Evolutionary conservation across 192 early-diverging fungal species (phyloP).

Genomic region (Coemansia sp.): DNA sequence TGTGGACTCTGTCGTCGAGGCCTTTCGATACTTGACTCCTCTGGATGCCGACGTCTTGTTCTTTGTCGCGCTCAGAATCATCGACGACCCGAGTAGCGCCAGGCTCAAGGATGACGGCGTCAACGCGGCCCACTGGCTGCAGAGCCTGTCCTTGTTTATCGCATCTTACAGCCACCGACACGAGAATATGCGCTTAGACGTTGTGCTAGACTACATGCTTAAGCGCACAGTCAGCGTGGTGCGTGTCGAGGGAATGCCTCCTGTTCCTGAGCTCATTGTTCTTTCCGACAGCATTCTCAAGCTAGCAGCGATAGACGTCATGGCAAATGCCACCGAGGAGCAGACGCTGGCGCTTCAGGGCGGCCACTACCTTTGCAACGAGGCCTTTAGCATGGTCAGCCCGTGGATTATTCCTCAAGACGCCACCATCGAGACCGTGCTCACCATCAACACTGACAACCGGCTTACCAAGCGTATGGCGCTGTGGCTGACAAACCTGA

Average conservation of each 20-base stretch:
- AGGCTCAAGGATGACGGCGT: slow-evolving; percentile 49
- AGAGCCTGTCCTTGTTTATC: slow-evolving; percentile 47
- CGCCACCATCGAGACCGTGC: slow-evolving; percentile 24
- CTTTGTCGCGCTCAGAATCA: slow-evolving; percentile 32
- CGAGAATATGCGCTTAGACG: slow-evolving; percentile 32
- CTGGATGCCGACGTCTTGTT: slow-evolving; percentile 49
- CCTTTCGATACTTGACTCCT: slow-evolving; percentile 50
- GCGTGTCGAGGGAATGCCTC: slow-evolving; percentile 21
- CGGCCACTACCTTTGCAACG: slow-evolving; percentile 38
- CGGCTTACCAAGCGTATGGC: slow-evolving; percentile 40
- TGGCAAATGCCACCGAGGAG: slow-evolving; percentile 49
- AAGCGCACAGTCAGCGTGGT: slow-evolving; percentile 32
- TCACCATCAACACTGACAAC: slow-evolving; percentile 19
- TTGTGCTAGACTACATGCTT: slow-evolving; percentile 41
- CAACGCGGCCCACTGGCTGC: slow-evolving; percentile 51
- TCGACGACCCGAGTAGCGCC: slow-evolving; percentile 23
- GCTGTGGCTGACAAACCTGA: slow-evolving; percentile 37
- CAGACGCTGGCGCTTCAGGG: slow-evolving; percentile 49
- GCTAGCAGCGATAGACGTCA: slow-evolving; percentile 34
- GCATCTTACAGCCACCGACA: slow-evolving; percentile 43
- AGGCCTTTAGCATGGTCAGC: slow-evolving; percentile 53
- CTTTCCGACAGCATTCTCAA: slow-evolving; percentile 34
- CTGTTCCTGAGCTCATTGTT: slow-evolving; percentile 35
- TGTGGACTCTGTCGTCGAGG: slow-evolving; percentile 48
- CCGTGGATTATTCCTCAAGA: slow-evolving; percentile 34